phyloP scores from a whole-genome alignment of 352 stramenopile species.

The Globisporangium iwayamae region DNA sequence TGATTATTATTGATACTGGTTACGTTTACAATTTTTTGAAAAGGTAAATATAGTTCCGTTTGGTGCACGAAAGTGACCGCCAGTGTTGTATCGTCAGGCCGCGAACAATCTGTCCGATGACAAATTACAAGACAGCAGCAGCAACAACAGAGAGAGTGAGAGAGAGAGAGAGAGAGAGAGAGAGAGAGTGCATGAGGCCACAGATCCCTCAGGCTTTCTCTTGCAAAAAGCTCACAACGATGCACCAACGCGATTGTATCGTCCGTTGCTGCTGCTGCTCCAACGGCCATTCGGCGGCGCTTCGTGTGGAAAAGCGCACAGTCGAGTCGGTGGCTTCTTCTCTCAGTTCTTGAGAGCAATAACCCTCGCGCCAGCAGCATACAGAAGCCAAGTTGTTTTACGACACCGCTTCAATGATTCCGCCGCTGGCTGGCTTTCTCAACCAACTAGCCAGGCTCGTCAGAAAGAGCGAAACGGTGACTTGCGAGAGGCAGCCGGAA shows the following conservation, averaged over 20 bases:
- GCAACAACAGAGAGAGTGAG: not conserved
- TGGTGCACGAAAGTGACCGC: not conserved
- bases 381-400: not conserved
- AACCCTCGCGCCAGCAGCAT: not conserved
- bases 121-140: not conserved
- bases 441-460: not conserved
- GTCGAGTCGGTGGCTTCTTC: not conserved
- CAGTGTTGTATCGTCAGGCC: not conserved
- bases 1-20: no score
- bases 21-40: no score
- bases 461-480: not conserved
- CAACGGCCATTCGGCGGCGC: not conserved
- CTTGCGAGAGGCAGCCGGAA: no score
- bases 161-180: not conserved
- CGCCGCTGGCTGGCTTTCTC: no score
- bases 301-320: not conserved
- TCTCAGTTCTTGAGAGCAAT: no score
- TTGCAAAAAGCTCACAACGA: not conserved
- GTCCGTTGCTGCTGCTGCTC: no score
- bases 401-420: constrained; percentile 6
- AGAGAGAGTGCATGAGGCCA: not conserved
- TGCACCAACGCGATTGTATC: no score
- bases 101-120: not conserved
- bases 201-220: not conserved
- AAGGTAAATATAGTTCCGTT: not conserved